Conservation (phyloP, 2,329 filamentous ascomycete species). For the Xylaria digitata region DNA sequence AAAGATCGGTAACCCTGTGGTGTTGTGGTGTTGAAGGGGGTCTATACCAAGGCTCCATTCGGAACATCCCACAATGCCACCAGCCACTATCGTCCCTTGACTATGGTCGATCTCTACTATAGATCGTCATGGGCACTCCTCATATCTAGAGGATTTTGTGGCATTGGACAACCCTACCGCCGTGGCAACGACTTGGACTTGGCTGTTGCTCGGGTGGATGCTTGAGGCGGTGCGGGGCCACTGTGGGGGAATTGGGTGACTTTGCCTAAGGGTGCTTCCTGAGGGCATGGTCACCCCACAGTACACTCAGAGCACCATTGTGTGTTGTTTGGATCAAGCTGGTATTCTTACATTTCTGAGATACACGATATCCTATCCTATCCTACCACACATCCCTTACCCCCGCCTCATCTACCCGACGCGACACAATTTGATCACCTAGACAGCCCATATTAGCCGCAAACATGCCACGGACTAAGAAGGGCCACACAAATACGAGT, state of each 20-base stretch:
- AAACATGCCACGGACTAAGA: constrained; percentile 20
- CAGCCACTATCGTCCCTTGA: too few species aligned
- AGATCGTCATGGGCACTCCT: too few species aligned
- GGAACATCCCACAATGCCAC: too few species aligned
- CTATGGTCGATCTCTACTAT: neutral
- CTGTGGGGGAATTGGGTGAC: constrained; percentile 1
- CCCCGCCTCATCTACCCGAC: neutral
- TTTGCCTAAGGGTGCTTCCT: neutral
- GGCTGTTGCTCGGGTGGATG: neutral
- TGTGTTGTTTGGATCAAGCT: neutral
- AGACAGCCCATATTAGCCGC: neutral
- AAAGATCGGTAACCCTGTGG: too few species aligned
- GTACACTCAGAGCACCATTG: neutral
- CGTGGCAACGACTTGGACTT: too few species aligned
- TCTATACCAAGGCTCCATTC: too few species aligned
- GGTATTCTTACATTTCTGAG: neutral
- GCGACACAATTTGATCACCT: neutral
- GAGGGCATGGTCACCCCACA: neutral
- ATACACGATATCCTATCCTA: neutral
- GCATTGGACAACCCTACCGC: neutral
- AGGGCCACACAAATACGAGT: constrained; percentile 10
- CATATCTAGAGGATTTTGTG: neutral
- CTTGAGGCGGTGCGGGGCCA: neutral
- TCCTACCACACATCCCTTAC: neutral
- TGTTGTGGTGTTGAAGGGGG: too few species aligned